These are phyloP conservation scores for Debaryomyces singareniensis DNA, from an alignment of 1,139 yeast genomes.

Conservation along the genomic window DNA sequence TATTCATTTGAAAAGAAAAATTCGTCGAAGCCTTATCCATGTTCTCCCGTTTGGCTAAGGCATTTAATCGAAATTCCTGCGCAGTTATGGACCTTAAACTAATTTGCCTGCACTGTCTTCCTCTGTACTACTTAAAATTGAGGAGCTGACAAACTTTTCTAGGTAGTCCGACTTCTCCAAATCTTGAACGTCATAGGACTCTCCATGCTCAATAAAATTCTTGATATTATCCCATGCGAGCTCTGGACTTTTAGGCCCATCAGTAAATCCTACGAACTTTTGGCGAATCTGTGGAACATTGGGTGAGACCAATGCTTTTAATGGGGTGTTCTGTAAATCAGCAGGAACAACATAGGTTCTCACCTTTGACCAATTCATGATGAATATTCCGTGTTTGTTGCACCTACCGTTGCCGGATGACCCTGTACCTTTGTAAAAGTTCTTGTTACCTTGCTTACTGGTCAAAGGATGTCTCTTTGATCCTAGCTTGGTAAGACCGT, in stretches of 20 bases:
- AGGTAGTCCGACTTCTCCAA: conserved; percentile 31
- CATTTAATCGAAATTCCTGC: too few species aligned
- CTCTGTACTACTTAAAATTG: background rate
- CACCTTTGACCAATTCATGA: conserved; percentile 78
- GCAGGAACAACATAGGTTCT: conserved; percentile 86
- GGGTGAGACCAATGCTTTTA: conserved; percentile 70
- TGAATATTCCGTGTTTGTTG: conserved; percentile 68
- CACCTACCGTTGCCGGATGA: conserved; percentile 88
- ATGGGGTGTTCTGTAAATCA: conserved; percentile 31
- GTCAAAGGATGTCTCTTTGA: conserved; percentile 82
- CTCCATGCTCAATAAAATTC: conserved; percentile 73
- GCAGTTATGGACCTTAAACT: background rate
- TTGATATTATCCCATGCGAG: conserved; percentile 66
- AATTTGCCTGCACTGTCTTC: background rate
- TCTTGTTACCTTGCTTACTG: conserved; percentile 91
- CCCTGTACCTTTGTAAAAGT: conserved; percentile 92
- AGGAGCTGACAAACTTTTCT: conserved; percentile 37
- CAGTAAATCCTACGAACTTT: conserved; percentile 58
- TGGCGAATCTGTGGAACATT: conserved; percentile 68
- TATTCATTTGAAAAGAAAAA: too few species aligned
- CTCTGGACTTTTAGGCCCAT: conserved; percentile 70
- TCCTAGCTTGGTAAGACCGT: conserved; percentile 72
- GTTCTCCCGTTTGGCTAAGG: too few species aligned
- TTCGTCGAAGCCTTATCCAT: too few species aligned
- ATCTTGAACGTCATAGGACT: conserved; percentile 33